Base-by-base conservation (phyloP, 2,329 filamentous ascomycete genomes). In the Aspergillus udagawae region DNA sequence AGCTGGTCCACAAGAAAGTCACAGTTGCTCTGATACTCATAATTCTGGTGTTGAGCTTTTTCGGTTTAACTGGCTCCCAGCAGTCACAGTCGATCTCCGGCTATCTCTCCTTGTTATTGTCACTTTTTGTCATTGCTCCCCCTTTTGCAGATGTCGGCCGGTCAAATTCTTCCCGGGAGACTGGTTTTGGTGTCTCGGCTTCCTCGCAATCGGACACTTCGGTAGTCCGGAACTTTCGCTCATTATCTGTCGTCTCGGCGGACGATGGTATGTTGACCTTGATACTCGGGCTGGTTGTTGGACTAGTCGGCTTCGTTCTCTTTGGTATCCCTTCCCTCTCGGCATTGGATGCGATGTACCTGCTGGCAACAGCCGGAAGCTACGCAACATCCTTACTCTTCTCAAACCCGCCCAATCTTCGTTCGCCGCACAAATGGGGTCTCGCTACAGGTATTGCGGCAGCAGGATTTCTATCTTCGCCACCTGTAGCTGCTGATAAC, bases 51-150 rank as follows among this genome's bases (percentile, higher is more conserved):
- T 52, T 70, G 41, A 67, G 67, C 60, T 65, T 66, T 12, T 55
- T 69, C 23, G 70, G 71, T 2, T 58, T 71, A 54, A 70, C 70
- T 53, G 55, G 66, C 61, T 62, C 59, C 55, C 70, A 65, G 66
- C 69, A 74, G 54, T 66, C 73, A 23, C 73, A 73, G 29, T 72
- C 77, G 1, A 28, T 79, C 10, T 58, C 78, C 41, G 81, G 82
- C 28, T 81, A 83, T 58, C 48, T 77, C 27, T 75, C 79, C 21
- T 67, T 84, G 53, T 60, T 75, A 38, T 58, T 72, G 14, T 80
- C 81, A 0, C 65, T 81, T 4, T 72, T 82, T 38, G 65, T 77
- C 9, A 62, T 82, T n/a, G 79, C 78, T n/a, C 79, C 79, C 17
- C 79, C 81, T 29, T 75, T 83, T 38, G 59, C 65, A 8, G 60